A percentile compares a stretch with the other conserved stretches of the same genome.
Evolutionary conservation across 805 yeast genomes (phyloP).

Genomic region (Saccharomyces jurei): DNA sequence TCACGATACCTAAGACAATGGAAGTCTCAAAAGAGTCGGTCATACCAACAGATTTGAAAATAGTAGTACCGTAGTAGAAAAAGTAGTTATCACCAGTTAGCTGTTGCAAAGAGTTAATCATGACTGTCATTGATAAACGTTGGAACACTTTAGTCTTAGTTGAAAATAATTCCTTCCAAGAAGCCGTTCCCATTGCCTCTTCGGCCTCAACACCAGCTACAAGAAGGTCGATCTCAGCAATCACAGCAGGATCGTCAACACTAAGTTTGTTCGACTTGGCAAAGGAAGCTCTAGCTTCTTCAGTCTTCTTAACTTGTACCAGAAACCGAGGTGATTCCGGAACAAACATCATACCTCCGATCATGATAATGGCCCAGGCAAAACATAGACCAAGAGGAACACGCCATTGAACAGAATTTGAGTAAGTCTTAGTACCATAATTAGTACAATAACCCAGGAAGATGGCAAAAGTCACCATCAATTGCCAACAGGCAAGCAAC

Average conservation of each 20-base stretch:
- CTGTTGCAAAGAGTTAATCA: conserved; percentile 59
- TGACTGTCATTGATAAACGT: conserved; percentile 43
- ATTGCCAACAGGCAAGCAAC: conserved; percentile 59
- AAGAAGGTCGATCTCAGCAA: conserved; percentile 49
- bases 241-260: conserved; percentile 46
- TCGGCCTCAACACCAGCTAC: conserved; percentile 55
- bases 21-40: conserved; percentile 17
- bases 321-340: conserved; percentile 69
- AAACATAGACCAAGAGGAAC: conserved; percentile 53
- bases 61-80: conserved; percentile 58
- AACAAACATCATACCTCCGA: conserved; percentile 38
- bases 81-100: conserved; percentile 60
- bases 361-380: conserved; percentile 36
- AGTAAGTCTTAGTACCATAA: conserved; percentile 50
- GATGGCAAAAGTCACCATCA: conserved; percentile 63
- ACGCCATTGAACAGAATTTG: conserved; percentile 71
- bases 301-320: conserved; percentile 44
- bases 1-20: not conserved
- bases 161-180: conserved; percentile 56
- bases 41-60: conserved; percentile 53
- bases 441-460: conserved; percentile 68
- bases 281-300: conserved; percentile 52
- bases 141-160: conserved; percentile 55
- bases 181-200: conserved; percentile 50
- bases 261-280: conserved; percentile 50